These are phyloP conservation scores for Debaryomycetaceae sp. DNA, from an alignment of 1,139 yeast genomes.

Conservation along the genomic window DNA sequence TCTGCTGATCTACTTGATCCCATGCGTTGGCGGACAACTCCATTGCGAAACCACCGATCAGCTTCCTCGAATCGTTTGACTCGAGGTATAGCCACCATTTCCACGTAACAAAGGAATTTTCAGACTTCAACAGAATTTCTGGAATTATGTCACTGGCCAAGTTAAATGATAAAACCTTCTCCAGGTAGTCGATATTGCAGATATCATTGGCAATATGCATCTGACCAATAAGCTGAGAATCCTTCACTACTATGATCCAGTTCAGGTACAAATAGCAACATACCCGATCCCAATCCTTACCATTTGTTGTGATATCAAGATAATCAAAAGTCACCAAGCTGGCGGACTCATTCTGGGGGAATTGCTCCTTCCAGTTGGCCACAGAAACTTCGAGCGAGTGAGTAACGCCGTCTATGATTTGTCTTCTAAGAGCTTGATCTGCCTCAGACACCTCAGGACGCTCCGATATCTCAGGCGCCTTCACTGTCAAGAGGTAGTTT, in stretches of 20 bases:
- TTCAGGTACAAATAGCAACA: slow-evolving; percentile 39
- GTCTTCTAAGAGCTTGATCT: slow-evolving; percentile 12
- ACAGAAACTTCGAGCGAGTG: background rate
- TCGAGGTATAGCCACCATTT: slow-evolving; percentile 40
- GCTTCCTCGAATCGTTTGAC: background rate
- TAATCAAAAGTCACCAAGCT: slow-evolving; percentile 40
- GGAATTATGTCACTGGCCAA: slow-evolving; percentile 41
- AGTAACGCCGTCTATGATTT: slow-evolving; percentile 6
- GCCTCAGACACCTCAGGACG: slow-evolving; percentile 6
- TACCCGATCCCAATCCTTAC: slow-evolving; percentile 31
- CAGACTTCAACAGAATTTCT: slow-evolving; percentile 39
- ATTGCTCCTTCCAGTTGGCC: slow-evolving; percentile 3
- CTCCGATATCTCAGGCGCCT: slow-evolving; percentile 21
- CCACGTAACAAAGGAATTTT: slow-evolving; percentile 29
- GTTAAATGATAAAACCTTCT: slow-evolving; percentile 30
- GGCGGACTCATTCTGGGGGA: slow-evolving; percentile 18
- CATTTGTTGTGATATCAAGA: slow-evolving; percentile 38
- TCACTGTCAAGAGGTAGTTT: slow-evolving; percentile 21
- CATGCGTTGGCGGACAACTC: slow-evolving; percentile 55
- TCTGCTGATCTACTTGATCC: slow-evolving; percentile 24
- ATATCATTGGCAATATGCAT: slow-evolving; percentile 28
- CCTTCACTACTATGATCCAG: slow-evolving; percentile 34
- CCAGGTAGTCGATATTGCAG: slow-evolving; percentile 18
- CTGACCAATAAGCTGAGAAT: slow-evolving; percentile 32
- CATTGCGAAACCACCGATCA: slow-evolving; percentile 13